These are phyloP conservation scores for Trypanosoma congolense DNA, from an alignment of 208 protist species.

Conservation along the genomic window DNA sequence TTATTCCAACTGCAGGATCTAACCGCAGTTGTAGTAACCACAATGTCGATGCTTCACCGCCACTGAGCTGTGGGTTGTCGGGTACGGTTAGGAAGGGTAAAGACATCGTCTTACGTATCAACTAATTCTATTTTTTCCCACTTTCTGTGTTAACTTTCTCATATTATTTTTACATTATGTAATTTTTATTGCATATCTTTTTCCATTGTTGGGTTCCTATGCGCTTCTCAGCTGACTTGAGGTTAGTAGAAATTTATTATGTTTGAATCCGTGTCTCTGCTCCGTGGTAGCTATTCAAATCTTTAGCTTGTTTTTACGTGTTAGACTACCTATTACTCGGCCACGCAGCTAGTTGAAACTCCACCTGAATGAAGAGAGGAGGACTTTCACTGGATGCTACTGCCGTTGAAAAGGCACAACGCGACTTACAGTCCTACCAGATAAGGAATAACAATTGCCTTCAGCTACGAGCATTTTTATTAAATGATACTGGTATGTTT, in stretches of 20 bases:
- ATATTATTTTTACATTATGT: too few species aligned
- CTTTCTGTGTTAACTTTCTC: too few species aligned
- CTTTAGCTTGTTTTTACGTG: slow-evolving; percentile 9
- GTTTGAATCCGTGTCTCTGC: neutral
- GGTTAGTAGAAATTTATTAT: neutral
- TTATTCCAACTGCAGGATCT: too few species aligned
- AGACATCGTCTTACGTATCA: too few species aligned
- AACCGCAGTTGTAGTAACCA: too few species aligned
- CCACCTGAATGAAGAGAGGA: slow-evolving; percentile 16
- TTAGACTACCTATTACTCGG: neutral
- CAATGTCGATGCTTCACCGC: too few species aligned
- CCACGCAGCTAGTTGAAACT: neutral
- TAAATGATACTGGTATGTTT: slow-evolving; percentile 79
- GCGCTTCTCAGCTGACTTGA: neutral
- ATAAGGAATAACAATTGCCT: slow-evolving; percentile 86
- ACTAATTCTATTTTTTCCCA: too few species aligned
- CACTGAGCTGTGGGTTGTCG: too few species aligned
- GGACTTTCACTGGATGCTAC: slow-evolving; percentile 49
- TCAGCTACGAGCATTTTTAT: slow-evolving; percentile 79
- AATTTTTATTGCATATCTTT: too few species aligned
- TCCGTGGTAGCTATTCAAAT: neutral
- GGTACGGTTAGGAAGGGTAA: too few species aligned
- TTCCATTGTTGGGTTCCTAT: too few species aligned
- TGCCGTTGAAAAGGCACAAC: slow-evolving; percentile 57
- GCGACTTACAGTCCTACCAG: slow-evolving; percentile 80